A percentile compares a stretch with the other conserved stretches of the same genome.
Evolutionary conservation across 768 basidiomycete species (phyloP).

Genomic region (Fomitopsis pulvina): DNA sequence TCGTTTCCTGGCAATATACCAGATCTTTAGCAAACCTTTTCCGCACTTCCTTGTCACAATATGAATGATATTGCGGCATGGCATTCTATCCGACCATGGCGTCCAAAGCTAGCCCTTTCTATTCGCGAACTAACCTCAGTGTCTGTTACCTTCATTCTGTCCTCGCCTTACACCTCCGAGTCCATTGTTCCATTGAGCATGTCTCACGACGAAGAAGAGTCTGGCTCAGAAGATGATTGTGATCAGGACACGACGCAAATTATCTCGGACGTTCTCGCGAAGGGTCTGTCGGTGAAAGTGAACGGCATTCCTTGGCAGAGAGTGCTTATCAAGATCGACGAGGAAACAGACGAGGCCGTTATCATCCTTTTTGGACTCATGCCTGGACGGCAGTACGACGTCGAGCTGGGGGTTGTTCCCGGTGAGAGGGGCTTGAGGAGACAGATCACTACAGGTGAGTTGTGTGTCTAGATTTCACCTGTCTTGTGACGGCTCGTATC

Average conservation of each 20-base stretch:
- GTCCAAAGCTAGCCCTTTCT: slow-evolving; percentile 58
- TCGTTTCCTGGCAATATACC: no score
- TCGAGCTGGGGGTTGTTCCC: slow-evolving; percentile 72
- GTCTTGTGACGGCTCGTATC: no score
- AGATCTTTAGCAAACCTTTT: no score
- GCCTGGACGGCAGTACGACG: slow-evolving; percentile 87
- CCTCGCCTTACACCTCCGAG: slow-evolving; percentile 32
- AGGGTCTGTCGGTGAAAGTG: slow-evolving; percentile 73
- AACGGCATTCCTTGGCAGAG: slow-evolving; percentile 76
- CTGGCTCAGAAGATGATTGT: slow-evolving; percentile 27
- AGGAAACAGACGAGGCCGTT: slow-evolving; percentile 78
- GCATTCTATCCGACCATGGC: slow-evolving; percentile 75
- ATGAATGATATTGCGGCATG: slow-evolving; percentile 29
- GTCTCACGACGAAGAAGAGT: slow-evolving; percentile 2
- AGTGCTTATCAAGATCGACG: slow-evolving; percentile 74
- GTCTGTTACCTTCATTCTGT: slow-evolving; percentile 74
- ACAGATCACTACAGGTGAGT: slow-evolving; percentile 55
- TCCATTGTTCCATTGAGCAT: slow-evolving; percentile 19
- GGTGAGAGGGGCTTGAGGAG: slow-evolving; percentile 49
- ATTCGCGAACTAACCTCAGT: slow-evolving; percentile 83
- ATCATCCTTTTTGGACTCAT: slow-evolving; percentile 87
- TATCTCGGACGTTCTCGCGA: slow-evolving; percentile 61
- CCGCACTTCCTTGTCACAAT: neutral
- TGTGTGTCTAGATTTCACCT: neutral
- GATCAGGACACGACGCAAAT: slow-evolving; percentile 24